phyloP scores from a whole-genome alignment of 1,284 basidiomycete species.

The Golubevia pallescens region DNA sequence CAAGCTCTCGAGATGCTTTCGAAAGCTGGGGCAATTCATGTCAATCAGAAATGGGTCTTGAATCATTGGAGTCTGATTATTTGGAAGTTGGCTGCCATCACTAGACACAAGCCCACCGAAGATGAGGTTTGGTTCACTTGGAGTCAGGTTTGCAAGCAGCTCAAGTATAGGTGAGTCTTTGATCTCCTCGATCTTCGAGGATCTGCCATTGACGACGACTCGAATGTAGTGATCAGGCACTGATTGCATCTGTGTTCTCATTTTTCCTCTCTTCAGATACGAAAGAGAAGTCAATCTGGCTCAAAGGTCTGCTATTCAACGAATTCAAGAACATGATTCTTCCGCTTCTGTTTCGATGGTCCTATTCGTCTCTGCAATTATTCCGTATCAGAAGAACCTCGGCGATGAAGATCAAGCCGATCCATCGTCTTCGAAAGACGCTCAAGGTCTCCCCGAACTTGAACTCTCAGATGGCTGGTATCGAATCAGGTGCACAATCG shows the following conservation, averaged over 20 bases:
- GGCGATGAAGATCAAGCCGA: constrained; percentile 5
- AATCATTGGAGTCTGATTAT: constrained; percentile 90
- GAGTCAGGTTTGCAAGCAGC: constrained; percentile 73
- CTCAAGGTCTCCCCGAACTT: constrained; percentile 58
- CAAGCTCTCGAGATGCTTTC: constrained; percentile 29
- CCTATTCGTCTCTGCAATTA: constrained; percentile 79
- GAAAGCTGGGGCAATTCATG: constrained; percentile 65
- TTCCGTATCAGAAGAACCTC: constrained; percentile 66
- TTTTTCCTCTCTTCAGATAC: constrained; percentile 71
- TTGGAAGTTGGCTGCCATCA: constrained; percentile 91
- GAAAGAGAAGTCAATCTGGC: constrained; percentile 84
- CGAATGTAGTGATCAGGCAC: too few species aligned
- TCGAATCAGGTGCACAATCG: constrained; percentile 76
- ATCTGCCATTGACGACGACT: too few species aligned
- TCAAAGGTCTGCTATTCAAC: constrained; percentile 78
- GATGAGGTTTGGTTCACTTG: constrained; percentile 17
- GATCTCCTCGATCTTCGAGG: too few species aligned
- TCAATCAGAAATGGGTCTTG: constrained; percentile 79
- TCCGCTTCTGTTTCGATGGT: constrained; percentile 78
- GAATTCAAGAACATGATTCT: constrained; percentile 78
- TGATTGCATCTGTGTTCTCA: too few species aligned
- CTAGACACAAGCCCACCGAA: constrained; percentile 69
- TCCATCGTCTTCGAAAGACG: constrained; percentile 2
- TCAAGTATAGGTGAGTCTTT: constrained; percentile 78
- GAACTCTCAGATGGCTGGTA: constrained; percentile 99